Percentiles rank a stretch among this genome's conserved stretches.
phyloP scores from a whole-genome alignment of 371 early-diverging fungal genomes.

The Apophysomyces sp. region DNA sequence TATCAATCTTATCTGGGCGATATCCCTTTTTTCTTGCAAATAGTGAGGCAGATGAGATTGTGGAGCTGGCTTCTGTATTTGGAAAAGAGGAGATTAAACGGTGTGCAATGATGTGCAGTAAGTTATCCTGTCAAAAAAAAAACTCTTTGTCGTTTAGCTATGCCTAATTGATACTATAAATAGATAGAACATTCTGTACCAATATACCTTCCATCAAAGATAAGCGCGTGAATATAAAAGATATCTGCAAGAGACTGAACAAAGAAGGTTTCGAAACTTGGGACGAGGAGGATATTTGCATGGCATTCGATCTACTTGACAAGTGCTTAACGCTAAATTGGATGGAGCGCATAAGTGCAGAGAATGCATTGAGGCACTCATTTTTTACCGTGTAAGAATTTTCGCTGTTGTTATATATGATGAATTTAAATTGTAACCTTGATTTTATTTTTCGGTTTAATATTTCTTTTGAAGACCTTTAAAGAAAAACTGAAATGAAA shows the following conservation, averaged over 20 bases:
- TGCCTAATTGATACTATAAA: too few species aligned
- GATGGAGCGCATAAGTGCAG: slow-evolving; percentile 15
- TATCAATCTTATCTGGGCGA: slow-evolving; percentile 76
- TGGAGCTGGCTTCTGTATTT: slow-evolving; percentile 91
- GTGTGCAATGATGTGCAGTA: slow-evolving; percentile 64
- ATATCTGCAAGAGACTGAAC: slow-evolving; percentile 33
- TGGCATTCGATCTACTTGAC: slow-evolving; percentile 16
- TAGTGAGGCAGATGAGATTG: slow-evolving; percentile 90
- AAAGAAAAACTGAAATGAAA: too few species aligned
- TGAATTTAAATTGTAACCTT: too few species aligned
- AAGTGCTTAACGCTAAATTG: slow-evolving; percentile 13
- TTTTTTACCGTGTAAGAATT: slow-evolving; percentile 7
- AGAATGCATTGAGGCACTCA: slow-evolving; percentile 18
- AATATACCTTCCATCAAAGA: slow-evolving; percentile 56
- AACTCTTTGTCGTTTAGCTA: too few species aligned
- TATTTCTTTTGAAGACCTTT: too few species aligned
- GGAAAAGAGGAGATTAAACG: slow-evolving; percentile 82
- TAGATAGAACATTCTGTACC: slow-evolving; percentile 61
- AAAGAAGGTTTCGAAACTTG: slow-evolving; percentile 17
- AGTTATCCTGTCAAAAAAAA: slow-evolving; percentile 5
- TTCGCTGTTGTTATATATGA: not conserved
- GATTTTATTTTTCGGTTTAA: too few species aligned
- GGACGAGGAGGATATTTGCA: not conserved
- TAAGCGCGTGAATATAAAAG: slow-evolving; percentile 31
- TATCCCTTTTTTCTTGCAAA: slow-evolving; percentile 95